Base-by-base conservation (phyloP, 352 stramenopile species). In the Halophytophthora batemanensis region DNA sequence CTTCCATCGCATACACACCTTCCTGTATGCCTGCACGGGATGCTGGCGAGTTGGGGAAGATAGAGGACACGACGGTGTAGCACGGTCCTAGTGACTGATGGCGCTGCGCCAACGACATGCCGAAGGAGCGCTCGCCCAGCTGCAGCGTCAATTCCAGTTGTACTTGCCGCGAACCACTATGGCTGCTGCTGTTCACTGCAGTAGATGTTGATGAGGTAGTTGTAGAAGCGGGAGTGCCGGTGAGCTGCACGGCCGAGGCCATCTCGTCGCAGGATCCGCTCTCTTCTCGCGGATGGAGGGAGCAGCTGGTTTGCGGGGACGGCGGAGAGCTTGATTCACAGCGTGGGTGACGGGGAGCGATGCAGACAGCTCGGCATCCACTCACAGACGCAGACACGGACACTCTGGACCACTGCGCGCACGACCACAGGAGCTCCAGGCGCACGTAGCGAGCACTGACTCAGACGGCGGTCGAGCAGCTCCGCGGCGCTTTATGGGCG, bases 81-180 rank as follows among this genome's bases (percentile, higher is more conserved):
- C 72, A 63, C 2, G 45, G 14, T 0, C 61, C 45, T 14, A 68
- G 15, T 0, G 61, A 21, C 2, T 39, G 40, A 0, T 42, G 51
- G 23, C 60, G 61, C 47, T 81, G 70, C 28, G 74, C 72, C 11
- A 90, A 59, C 38, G 74, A 83, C 72, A 90, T 87, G 40, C 80
- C 80, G 39, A 90, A 90, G 14, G 74, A 86, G 3, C 61, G 56
- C 42, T 90, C 80, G 34, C 63, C 57, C 14, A 58, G n/a, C 10
- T 50, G 50, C 50, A 86, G 77, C n/a, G 39, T 51, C 38, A 86
- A 61, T n/a, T 66, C 46, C n/a, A 81, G 50, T 2, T 65, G 54
- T n/a, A 75, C 17, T 13, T 64, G 37, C 42, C 37, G 8, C 7
- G 19, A 17, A 13, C 46, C 4, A 21, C 40, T 15, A 33, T 45